These are phyloP conservation scores for Cylindrotheca fusiformis DNA, from an alignment of 108 stramenopile genomes.

Conservation along the genomic window DNA sequence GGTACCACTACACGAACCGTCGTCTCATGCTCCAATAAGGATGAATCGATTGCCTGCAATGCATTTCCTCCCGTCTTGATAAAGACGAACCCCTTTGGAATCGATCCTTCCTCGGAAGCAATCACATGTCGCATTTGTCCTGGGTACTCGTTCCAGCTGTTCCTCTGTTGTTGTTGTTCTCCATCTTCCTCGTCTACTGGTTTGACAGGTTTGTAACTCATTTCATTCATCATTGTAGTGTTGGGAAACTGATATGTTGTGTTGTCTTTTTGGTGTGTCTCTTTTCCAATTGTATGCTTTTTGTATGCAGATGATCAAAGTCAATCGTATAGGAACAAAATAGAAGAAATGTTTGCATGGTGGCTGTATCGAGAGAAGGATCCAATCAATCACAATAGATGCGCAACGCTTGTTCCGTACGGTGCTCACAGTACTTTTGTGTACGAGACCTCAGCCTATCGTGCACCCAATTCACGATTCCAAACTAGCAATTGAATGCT, in stretches of 20 bases:
- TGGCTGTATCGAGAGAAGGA: too few relatives aligned
- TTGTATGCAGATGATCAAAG: too few relatives aligned
- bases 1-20: constrained; percentile 12
- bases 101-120: not conserved
- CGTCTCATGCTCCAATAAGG: constrained; percentile 3
- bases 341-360: too few relatives aligned
- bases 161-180: not conserved
- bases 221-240: not conserved
- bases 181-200: not conserved
- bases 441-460: too few relatives aligned
- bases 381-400: too few relatives aligned
- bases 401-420: too few relatives aligned
- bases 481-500: too few relatives aligned
- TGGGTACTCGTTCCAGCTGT: constrained; percentile 9
- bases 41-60: constrained; percentile 2
- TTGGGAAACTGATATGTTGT: not conserved
- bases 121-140: constrained; percentile 1
- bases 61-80: constrained; percentile 17
- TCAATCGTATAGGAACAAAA: too few relatives aligned
- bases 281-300: too few relatives aligned
- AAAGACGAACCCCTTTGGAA: constrained; percentile 1
- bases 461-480: too few relatives aligned
- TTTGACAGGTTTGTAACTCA: not conserved
- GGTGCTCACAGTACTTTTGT: too few relatives aligned
- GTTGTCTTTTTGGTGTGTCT: too few relatives aligned